Evolutionary conservation across 2,329 filamentous ascomycete species (phyloP), one percentile per base, ranked within the genome.

Genomic region (Alternaria ethzedia): DNA sequence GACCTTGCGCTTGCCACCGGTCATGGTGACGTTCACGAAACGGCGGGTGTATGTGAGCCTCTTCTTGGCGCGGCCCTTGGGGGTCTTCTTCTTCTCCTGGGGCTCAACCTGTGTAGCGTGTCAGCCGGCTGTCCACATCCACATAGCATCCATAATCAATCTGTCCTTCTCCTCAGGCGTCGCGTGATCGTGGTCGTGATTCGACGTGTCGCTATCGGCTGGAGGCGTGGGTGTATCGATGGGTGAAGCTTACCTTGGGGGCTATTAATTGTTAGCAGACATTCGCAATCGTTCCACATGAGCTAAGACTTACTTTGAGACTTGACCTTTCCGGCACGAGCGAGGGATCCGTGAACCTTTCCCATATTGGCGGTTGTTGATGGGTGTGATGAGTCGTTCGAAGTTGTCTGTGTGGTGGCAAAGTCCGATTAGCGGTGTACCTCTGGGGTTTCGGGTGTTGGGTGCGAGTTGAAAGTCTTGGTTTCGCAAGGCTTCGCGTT

Each of bases 61-160:
- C 94, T 98, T 98, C 87, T 96, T 93, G 78, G 95, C 95, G 82
- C 95, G 94, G 82, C 95, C 95, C 90, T 97, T 97, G 82, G 95
- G 94, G 78, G 86, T 88, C 92, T 98, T 97, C 86, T 92, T 87
- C 91, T 97, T 97, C 91, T 97, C 94, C 86, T 94, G 91, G 64
- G 88, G 85, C 86, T 96, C 92, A 84, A 95, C 91, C 91, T 94
- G 78, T 41, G 82, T 64, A 57, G 20, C 49, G 49, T 63, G 66
- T 79, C 65, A 79, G 77, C 23, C 68, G 28, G 20, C 20, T 47
- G 28, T 54, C 7, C 28, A 8, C 21, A 25, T 25, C 55, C 28
- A 41, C 36, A 17, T 41, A 11, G 8, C 36, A 41, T 41, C 36
- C 36, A 10, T 10, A 36, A 25, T 57, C 30, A 8, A 20, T 20